These are phyloP conservation scores for Tetrahymena elliotti DNA, from an alignment of 73 alveolate genomes.

Conservation along the genomic window DNA sequence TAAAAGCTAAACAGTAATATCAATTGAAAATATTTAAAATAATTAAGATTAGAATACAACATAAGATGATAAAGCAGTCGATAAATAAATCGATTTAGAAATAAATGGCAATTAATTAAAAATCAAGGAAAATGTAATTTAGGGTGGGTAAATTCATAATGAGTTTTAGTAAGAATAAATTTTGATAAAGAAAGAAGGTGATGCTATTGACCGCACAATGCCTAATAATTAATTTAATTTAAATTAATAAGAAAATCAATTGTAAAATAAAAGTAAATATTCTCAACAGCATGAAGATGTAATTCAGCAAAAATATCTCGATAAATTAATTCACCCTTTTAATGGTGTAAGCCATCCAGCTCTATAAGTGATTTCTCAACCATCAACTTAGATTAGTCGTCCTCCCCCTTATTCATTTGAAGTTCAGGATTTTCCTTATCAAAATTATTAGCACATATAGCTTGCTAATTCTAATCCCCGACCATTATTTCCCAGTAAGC, in stretches of 20 bases:
- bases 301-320: neutral
- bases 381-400: neutral
- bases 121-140: no score
- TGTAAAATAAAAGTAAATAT: no score
- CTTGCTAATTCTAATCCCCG: neutral
- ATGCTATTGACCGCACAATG: neutral
- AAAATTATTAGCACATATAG: no score
- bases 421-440: no score
- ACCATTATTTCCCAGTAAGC: neutral
- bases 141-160: no score
- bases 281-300: neutral
- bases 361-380: neutral
- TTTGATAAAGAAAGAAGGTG: neutral
- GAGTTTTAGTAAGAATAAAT: no score
- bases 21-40: neutral
- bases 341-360: neutral
- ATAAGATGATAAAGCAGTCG: no score
- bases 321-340: neutral
- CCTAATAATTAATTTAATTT: neutral
- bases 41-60: neutral
- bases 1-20: neutral
- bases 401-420: neutral
- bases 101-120: no score
- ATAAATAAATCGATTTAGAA: no score
- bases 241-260: neutral